phyloP scores from a whole-genome alignment of 257 asterid genomes.

The Gynochthodes officinalis region DNA sequence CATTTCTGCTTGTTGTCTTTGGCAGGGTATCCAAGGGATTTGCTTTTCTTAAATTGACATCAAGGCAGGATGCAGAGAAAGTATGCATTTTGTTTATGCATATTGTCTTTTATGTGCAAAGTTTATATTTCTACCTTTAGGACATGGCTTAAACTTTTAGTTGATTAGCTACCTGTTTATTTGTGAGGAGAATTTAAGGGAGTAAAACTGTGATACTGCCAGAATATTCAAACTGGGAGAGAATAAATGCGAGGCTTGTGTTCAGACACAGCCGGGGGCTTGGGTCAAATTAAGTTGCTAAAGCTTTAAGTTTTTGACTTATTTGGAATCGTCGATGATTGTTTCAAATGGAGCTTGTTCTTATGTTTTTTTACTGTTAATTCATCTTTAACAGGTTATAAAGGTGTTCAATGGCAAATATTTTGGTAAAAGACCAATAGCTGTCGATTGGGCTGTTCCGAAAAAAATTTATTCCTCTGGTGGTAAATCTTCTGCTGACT shows the following conservation, averaged over 20 bases:
- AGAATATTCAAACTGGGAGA: neutral
- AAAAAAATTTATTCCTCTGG: conserved; percentile 68
- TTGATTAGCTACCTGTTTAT: neutral
- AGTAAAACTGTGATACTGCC: neutral
- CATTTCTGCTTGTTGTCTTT: conserved; percentile 20
- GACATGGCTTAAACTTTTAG: conserved; percentile 6
- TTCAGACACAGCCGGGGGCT: neutral
- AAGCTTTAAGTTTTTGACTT: neutral
- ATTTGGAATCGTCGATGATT: neutral
- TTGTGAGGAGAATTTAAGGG: neutral
- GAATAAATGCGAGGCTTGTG: neutral
- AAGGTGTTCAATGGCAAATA: conserved; percentile 69
- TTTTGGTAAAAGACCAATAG: conserved; percentile 72
- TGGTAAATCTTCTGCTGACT: conserved; percentile 37
- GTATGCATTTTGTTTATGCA: conserved; percentile 32
- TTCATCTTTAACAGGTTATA: conserved; percentile 55
- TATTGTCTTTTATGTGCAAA: neutral
- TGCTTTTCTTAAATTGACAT: conserved; percentile 89
- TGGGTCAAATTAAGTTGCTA: neutral
- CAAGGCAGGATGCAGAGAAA: conserved; percentile 81
- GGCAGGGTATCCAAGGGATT: conserved; percentile 83
- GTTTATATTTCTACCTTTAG: neutral
- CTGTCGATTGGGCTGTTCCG: conserved; percentile 94
- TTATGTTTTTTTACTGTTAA: neutral
- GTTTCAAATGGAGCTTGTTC: neutral